Evolutionary conservation across 1,284 basidiomycete species (phyloP).

Genomic region (Ganoderma boninense): DNA sequence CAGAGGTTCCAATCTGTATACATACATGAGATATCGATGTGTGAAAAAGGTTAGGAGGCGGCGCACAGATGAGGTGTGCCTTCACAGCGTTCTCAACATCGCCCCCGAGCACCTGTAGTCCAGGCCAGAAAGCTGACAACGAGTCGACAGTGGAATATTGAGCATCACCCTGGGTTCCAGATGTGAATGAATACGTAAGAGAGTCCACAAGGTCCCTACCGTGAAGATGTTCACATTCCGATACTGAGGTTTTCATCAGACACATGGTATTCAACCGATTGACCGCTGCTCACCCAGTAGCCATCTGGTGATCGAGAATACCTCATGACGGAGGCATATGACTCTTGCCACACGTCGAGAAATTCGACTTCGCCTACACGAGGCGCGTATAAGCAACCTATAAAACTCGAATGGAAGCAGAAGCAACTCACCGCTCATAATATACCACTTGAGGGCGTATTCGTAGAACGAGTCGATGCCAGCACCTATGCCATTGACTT

Average conservation of each 20-base stretch:
- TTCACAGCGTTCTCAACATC: constrained; percentile 91
- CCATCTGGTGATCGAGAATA: constrained; percentile 85
- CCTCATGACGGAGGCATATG: constrained; percentile 89
- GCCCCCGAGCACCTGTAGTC: constrained; percentile 88
- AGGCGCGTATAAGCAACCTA: background rate
- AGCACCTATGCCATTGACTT: constrained; percentile 85
- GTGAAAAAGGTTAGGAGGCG: background rate
- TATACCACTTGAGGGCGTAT: constrained; percentile 90
- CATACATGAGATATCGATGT: background rate
- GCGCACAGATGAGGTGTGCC: constrained; percentile 82
- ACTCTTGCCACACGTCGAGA: constrained; percentile 91
- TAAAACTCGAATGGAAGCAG: background rate
- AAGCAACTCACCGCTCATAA: constrained; percentile 80
- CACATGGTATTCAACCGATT: constrained; percentile 8
- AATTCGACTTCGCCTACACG: constrained; percentile 83
- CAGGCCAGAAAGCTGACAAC: constrained; percentile 89
- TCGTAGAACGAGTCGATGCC: constrained; percentile 96
- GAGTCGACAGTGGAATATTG: constrained; percentile 82
- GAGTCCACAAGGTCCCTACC: constrained; percentile 22
- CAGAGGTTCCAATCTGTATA: constrained; percentile 88
- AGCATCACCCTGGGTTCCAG: constrained; percentile 60
- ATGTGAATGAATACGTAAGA: background rate
- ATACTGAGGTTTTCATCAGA: constrained; percentile 52
- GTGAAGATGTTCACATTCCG: constrained; percentile 81
- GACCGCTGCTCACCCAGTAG: constrained; percentile 70